Conservation (phyloP, 2,329 filamentous ascomycete species). For the Chaetoscypha palmicola region DNA sequence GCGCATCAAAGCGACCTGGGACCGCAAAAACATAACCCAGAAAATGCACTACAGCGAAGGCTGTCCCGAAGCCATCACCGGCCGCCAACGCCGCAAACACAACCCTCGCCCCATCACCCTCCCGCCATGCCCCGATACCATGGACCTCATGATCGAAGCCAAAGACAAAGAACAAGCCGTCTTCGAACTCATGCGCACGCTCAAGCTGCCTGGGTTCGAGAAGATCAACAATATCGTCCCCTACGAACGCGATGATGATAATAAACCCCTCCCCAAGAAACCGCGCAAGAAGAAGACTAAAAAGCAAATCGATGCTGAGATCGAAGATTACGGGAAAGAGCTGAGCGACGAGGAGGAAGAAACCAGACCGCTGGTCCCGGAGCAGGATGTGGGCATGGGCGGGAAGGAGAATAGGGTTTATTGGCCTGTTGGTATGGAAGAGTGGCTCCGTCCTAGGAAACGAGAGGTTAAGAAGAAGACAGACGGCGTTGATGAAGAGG, state of each 20-base stretch:
- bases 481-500: constrained; percentile 31
- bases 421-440: constrained; percentile 84
- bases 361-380: constrained; percentile 35
- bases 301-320: constrained; percentile 33
- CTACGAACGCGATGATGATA: constrained; percentile 69
- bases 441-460: constrained; percentile 81
- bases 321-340: constrained; percentile 27
- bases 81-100: constrained; percentile 75
- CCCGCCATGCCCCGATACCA: constrained; percentile 72
- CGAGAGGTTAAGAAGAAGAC: constrained; percentile 49
- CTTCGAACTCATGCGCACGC: constrained; percentile 85
- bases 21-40: constrained; percentile 73
- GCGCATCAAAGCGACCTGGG: constrained; percentile 78
- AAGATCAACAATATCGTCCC: constrained; percentile 71
- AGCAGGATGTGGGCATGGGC: constrained; percentile 76
- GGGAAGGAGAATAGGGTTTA: constrained; percentile 76
- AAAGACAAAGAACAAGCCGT: constrained; percentile 98
- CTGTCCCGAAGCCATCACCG: constrained; percentile 67
- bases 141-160: constrained; percentile 99
- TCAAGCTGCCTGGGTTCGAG: constrained; percentile 74
- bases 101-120: constrained; percentile 70
- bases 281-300: constrained; percentile 36
- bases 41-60: constrained; percentile 98
- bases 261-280: constrained; percentile 46
- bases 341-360: constrained; percentile 33